Evolutionary conservation across 345 rosid species (phyloP), one percentile per base, ranked within the genome.

Genomic region (Dipteronia dyeriana): DNA sequence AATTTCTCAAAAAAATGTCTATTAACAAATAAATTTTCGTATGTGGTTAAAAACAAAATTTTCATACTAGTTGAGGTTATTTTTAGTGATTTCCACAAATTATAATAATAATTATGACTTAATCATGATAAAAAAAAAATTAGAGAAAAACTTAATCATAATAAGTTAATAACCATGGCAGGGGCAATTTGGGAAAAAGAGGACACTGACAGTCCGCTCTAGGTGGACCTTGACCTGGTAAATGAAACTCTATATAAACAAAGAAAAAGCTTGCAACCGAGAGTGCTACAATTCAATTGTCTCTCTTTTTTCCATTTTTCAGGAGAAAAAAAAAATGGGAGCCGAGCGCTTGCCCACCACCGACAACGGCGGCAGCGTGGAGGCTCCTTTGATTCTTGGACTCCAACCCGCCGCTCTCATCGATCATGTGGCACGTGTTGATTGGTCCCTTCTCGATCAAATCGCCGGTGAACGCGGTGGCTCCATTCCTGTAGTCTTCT

Each of bases 391-490:
- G 54, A 86, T 96, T 29, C 80, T 96, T 39, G 99, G 99, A 59
- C 91, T 96, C 73, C 98, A 92, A 84, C 97, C 99, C 4, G 93
- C 91, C 1, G 98, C 98, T 79, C 97, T 96, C 76, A 85, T 89
- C 65, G 98, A 93, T 81, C 90, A 92, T 82, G 89, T 92, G 68
- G 94, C 97, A 38, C 95, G 83, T 74, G 93, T 92, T 22, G 97
- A 93, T 80, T 73, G 81, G 85, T 88, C 97, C 75, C 76, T 96
- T 77, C 92, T 96, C 77, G 90, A 89, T 78, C 87, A 81, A 78
- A 87, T 90, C 60, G 85, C 94, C 80, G 98, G 99, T 71, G 98
- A 96, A 78, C 95, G 90, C 61, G 98, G 98, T 49, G 99, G 99
- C 84, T 96, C 99, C 10, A 82, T 79, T 57, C 91, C 97, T 31